These are phyloP conservation scores for Sphaerobolus stellatus DNA, from an alignment of 1,284 basidiomycete species.

Conservation along the genomic window DNA sequence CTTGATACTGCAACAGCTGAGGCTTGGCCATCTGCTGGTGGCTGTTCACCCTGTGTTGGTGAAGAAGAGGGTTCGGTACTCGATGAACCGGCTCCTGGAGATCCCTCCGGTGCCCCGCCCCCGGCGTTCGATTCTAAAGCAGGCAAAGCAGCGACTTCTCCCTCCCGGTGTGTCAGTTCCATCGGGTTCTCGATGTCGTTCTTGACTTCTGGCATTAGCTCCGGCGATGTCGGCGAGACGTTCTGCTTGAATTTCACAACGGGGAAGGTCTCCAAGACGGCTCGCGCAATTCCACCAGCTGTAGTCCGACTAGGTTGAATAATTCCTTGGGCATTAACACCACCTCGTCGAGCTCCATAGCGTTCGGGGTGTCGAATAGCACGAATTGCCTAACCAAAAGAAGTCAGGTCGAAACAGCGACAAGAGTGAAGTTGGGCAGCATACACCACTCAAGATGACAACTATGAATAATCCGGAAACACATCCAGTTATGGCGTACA, in stretches of 20 bases:
- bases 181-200: too few species aligned
- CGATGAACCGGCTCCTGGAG: too few species aligned
- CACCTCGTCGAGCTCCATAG: constrained; percentile 70
- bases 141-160: too few species aligned
- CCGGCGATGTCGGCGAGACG: too few species aligned
- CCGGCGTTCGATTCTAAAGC: too few species aligned
- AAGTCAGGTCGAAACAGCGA: constrained; percentile 14
- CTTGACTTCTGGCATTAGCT: too few species aligned
- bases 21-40: constrained; percentile 29
- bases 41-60: constrained; percentile 12
- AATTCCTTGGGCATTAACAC: constrained; percentile 27
- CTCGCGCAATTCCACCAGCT: constrained; percentile 78
- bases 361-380: constrained; percentile 87
- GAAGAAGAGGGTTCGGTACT: not conserved
- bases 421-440: constrained; percentile 24
- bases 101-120: too few species aligned
- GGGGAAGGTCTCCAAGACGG: constrained; percentile 92
- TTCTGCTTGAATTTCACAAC: constrained; percentile 76
- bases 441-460: constrained; percentile 78
- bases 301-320: constrained; percentile 59
- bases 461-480: constrained; percentile 79
- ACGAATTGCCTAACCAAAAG: constrained; percentile 59
- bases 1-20: too few species aligned
- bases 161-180: too few species aligned
- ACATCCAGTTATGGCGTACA: constrained; percentile 84